Conservation (phyloP, 179 eudicot genomes). For the Sideroxylon spinosum region DNA sequence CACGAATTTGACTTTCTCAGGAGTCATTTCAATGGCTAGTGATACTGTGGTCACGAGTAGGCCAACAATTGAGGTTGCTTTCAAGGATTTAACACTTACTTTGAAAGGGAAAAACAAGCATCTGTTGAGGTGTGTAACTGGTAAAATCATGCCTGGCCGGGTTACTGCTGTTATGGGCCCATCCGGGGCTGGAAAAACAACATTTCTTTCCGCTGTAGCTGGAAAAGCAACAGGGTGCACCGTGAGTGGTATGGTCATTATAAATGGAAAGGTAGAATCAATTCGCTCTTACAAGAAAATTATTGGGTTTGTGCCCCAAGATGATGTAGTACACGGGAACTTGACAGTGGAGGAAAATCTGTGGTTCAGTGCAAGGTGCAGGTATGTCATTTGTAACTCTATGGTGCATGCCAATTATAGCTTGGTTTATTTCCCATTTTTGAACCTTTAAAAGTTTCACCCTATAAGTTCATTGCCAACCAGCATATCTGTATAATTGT, state of each 20-base stretch:
- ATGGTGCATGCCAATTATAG: slow-evolving; percentile 6
- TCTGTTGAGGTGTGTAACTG: slow-evolving; percentile 69
- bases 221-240: slow-evolving; percentile 79
- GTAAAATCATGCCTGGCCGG: slow-evolving; percentile 68
- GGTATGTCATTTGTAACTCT: slow-evolving; percentile 35
- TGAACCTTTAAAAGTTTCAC: neutral
- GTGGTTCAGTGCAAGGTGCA: slow-evolving; percentile 88
- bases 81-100: slow-evolving; percentile 71
- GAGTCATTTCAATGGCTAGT: slow-evolving; percentile 60
- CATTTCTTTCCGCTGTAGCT: slow-evolving; percentile 73
- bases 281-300: slow-evolving; percentile 71
- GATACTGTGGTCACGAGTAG: slow-evolving; percentile 48
- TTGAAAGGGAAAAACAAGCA: slow-evolving; percentile 71
- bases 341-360: slow-evolving; percentile 86
- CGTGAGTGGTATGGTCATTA: slow-evolving; percentile 56
- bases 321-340: slow-evolving; percentile 84
- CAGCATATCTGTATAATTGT: neutral
- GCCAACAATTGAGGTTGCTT: slow-evolving; percentile 67
- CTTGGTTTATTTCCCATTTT: slow-evolving; percentile 11
- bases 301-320: slow-evolving; percentile 86
- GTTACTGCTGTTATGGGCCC: slow-evolving; percentile 96
- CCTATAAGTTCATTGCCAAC: slow-evolving; percentile 3
- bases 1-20: slow-evolving; percentile 62
- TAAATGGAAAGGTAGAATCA: slow-evolving; percentile 72
- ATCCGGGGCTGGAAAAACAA: slow-evolving; percentile 91